phyloP scores from a whole-genome alignment of 2,329 filamentous ascomycete genomes.

The Pochonia chlamydosporia region DNA sequence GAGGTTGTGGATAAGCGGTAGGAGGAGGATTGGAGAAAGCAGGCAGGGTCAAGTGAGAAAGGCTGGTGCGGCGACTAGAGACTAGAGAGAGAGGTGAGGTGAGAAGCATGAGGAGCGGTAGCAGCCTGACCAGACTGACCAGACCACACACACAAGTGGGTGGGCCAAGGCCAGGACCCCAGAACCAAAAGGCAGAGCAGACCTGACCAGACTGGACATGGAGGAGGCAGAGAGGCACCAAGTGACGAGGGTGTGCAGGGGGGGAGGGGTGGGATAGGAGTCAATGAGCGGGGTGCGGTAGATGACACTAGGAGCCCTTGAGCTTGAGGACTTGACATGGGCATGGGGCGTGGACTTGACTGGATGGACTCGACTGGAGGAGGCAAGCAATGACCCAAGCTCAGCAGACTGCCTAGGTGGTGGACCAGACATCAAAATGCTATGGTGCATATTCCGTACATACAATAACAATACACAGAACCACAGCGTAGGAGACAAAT shows the following conservation, averaged over 20 bases:
- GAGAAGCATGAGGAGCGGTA: slow-evolving; percentile 1
- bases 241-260: neutral
- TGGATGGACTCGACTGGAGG: too few relatives aligned
- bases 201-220: neutral
- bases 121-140: slow-evolving; percentile 4
- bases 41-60: slow-evolving; percentile 9
- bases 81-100: neutral
- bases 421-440: too few relatives aligned
- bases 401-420: too few relatives aligned
- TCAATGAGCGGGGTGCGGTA: too few relatives aligned
- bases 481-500: too few relatives aligned
- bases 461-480: too few relatives aligned
- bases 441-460: too few relatives aligned
- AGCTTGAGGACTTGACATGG: too few relatives aligned
- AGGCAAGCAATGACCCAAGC: too few relatives aligned
- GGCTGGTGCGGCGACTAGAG: slow-evolving; percentile 6
- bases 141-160: slow-evolving; percentile 1
- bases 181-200: neutral
- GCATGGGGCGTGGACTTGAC: too few relatives aligned
- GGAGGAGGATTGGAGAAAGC: slow-evolving; percentile 6
- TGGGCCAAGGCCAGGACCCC: slow-evolving; percentile 7
- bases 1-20: slow-evolving; percentile 3
- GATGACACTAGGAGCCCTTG: too few relatives aligned
- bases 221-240: neutral
- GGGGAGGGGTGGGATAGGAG: neutral